Percentiles rank a stretch among this genome's conserved stretches.
Conservation (phyloP, 2,329 filamentous ascomycete species). For the Diplodia seriata region DNA sequence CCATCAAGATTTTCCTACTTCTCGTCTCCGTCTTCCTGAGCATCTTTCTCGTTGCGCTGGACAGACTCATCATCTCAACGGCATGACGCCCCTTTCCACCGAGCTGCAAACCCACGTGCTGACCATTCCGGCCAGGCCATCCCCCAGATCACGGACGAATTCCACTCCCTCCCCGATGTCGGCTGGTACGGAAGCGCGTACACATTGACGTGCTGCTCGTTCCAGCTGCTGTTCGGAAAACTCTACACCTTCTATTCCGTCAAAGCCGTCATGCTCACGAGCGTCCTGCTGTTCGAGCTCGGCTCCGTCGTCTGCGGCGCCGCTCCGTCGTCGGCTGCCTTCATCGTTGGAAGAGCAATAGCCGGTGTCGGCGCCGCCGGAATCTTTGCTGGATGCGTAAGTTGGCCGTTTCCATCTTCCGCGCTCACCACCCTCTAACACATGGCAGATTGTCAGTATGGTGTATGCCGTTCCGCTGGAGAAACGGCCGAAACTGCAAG, state of each 20-base stretch:
- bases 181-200: conserved; percentile 52
- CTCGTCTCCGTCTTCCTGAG: conserved; percentile 4
- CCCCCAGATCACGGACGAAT: conserved; percentile 41
- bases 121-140: conserved; percentile 40
- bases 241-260: conserved; percentile 52
- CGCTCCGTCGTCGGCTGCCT: background rate
- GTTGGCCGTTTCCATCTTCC: conserved; percentile 54
- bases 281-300: conserved; percentile 57
- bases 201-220: conserved; percentile 53
- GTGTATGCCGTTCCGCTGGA: conserved; percentile 45
- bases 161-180: conserved; percentile 42
- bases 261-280: conserved; percentile 44
- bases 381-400: conserved; percentile 57
- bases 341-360: conserved; percentile 61
- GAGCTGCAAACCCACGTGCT: background rate
- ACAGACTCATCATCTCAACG: conserved; percentile 10
- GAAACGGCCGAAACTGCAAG: conserved; percentile 41
- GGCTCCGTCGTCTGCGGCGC: conserved; percentile 60
- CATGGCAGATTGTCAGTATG: background rate
- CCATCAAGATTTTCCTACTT: background rate
- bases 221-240: conserved; percentile 57
- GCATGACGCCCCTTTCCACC: background rate
- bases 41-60: conserved; percentile 16
- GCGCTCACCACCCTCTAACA: background rate
- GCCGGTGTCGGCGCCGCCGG: conserved; percentile 59